Evolutionary conservation across 192 early-diverging fungal genomes (phyloP), one percentile per base, ranked within the genome.

Genomic region (Mortierella alpina): DNA sequence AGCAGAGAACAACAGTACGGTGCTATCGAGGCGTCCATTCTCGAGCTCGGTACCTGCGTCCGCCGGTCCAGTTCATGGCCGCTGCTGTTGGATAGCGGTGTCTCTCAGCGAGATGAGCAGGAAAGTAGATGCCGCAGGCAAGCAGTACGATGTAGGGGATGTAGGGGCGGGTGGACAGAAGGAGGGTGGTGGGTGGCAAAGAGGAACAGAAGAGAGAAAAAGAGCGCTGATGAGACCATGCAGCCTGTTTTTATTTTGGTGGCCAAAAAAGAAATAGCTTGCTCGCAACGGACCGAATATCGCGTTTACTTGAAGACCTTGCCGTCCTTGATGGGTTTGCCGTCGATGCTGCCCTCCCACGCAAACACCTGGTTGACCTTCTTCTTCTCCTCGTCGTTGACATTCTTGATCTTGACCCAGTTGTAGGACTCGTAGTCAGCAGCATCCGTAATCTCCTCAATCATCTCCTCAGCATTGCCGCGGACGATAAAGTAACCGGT

Each of bases 401-500:
- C 87, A 75, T 93, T 91, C 69, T 93, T 92, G 60, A 90, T 86
- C 79, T 91, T 90, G 48, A 84, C 86, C 86, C 94, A 98, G 60
- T 65, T 83, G 89, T 90, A 98, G 41, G 93, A 95, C 63, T 93
- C 94, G 86, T 84, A 96, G 89, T 97, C 95, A 50, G 95, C 87
- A 40, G 94, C 88, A 73, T 96, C 95, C 41, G 70, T 74, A 20
- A 75, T 54, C 53, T 75, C 73, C 59, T 75, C 73, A 40, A 75
- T 75, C 63, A 72, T 64, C 59, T 72, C 67, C 10, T 51, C 57
- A 5, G 66, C 46, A n/a, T 47, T 76, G 53, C 95, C 96, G 83
- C 95, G 93, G 84, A 96, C 89, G 41, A 98, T 91, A 84, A 96
- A 98, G 92, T 95, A 95, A 74, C 96, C 96, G 66, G 90, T 84